Evolutionary conservation across 108 stramenopile species (phyloP).

Genomic region (Nitzschia sp.): DNA sequence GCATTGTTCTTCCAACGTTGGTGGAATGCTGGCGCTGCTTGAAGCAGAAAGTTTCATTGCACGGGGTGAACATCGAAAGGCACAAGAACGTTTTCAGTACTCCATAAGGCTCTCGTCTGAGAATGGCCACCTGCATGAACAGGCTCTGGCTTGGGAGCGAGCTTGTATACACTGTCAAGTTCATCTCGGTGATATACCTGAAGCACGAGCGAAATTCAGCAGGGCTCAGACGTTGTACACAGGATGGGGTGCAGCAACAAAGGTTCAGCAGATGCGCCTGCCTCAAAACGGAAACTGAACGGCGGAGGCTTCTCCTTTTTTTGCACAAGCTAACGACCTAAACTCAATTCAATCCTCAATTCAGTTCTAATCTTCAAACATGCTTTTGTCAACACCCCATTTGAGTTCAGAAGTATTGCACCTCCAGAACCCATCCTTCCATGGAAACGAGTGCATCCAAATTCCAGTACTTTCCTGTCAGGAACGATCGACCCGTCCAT

Average conservation of each 20-base stretch:
- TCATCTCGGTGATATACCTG: constrained; percentile 3
- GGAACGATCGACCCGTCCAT: too few species aligned
- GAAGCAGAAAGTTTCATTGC: constrained; percentile 11
- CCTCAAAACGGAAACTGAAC: too few species aligned
- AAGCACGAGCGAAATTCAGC: constrained; percentile 3
- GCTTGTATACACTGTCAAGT: background rate
- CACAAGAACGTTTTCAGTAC: background rate
- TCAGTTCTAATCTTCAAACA: too few species aligned
- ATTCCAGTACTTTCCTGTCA: too few species aligned
- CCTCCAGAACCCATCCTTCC: too few species aligned
- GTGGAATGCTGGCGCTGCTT: constrained; percentile 5
- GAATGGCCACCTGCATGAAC: constrained; percentile 18
- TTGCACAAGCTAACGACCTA: too few species aligned
- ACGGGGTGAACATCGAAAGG: constrained; percentile 1
- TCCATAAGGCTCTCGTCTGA: constrained; percentile 16
- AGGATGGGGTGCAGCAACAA: constrained; percentile 17
- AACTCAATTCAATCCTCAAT: too few species aligned
- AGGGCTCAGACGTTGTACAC: constrained; percentile 17
- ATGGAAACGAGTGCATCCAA: too few species aligned
- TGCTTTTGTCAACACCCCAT: too few species aligned
- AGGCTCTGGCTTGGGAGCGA: constrained; percentile 31
- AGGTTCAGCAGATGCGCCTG: constrained; percentile 13
- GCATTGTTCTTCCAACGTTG: constrained; percentile 1
- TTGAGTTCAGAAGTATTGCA: too few species aligned
- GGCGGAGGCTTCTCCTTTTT: too few species aligned